Evolutionary conservation across 2,329 filamentous ascomycete species (phyloP), one percentile per base, ranked within the genome.

Genomic region (Colletotrichum sp.): DNA sequence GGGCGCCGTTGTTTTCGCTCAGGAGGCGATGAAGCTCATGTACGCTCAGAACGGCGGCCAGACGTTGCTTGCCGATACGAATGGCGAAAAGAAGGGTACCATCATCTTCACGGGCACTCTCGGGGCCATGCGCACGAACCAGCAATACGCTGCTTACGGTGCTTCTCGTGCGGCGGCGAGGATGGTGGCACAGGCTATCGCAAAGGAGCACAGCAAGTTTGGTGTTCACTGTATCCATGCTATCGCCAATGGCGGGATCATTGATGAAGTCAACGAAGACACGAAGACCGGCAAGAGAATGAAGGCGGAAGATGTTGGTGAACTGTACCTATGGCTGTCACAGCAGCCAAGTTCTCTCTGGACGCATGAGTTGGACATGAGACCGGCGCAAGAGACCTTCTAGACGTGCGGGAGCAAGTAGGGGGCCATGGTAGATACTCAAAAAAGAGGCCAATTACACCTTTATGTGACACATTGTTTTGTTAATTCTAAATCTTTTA

Each of bases 141-240:
- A 88, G 4, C 86, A 89, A 52, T 92, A 85, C 76, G 89, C 86
- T 2, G 87, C 89, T 1, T 92, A 92, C 76, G 90, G 90, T 10
- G 90, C 89, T 8, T 87, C 87, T 2, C 83, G 89, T 5, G 84
- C 88, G 1, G 87, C 87, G 2, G 89, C 90, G 8, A 82, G 90
- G 48, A 90, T 91, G 81, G 81, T 92, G 15, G 89, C 89, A 1
- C 89, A 91, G 80, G 88, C 86, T 9, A 81, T 92, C 58, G 89
- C 89, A 1, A 86, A 89, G 48, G 90, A 92, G 81, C 89, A 91
- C 82, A 89, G 87, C 77, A 84, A 85, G n/a, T 88, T 87, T 75
- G 90, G 90, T 3, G 81, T 92, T 1, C 89, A 92, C 80, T 89
- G 91, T 5, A 89, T 89, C n/a, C 90, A 92, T 81, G 86, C 90